Conservation (phyloP, 345 rosid genomes). For the Kernera saxatilis region DNA sequence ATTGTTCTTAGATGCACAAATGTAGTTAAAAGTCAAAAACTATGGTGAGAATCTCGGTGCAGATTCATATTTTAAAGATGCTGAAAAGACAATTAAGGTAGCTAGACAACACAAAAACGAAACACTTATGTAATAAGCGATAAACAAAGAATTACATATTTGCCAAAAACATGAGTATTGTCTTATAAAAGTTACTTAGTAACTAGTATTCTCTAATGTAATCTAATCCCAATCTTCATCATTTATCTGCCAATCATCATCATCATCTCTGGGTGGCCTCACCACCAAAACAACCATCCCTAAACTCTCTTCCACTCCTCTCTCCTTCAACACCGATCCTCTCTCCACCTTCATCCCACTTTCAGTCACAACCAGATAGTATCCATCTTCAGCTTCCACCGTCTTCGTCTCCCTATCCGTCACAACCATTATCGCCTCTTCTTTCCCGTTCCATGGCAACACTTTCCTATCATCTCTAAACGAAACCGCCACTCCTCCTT, state of each 20-base stretch:
- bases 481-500: constrained; percentile 73
- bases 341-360: constrained; percentile 44
- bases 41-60: neutral
- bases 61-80: neutral
- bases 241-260: constrained; percentile 47
- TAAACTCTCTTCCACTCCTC: constrained; percentile 52
- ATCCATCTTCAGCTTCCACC: constrained; percentile 60
- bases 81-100: neutral
- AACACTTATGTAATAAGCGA: neutral
- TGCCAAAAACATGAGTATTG: constrained; percentile 6
- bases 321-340: constrained; percentile 59
- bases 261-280: constrained; percentile 64
- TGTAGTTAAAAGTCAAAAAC: neutral
- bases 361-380: constrained; percentile 41
- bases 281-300: constrained; percentile 66
- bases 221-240: constrained; percentile 89
- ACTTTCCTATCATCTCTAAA: constrained; percentile 56
- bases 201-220: constrained; percentile 5
- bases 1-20: neutral
- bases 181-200: neutral
- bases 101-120: neutral
- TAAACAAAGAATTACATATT: neutral
- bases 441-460: constrained; percentile 80
- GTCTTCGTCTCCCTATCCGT: constrained; percentile 55
- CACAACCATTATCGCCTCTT: constrained; percentile 71